Base-by-base conservation (phyloP, 2,329 filamentous ascomycete species). In the Aspergillus pseudoglaucus region DNA sequence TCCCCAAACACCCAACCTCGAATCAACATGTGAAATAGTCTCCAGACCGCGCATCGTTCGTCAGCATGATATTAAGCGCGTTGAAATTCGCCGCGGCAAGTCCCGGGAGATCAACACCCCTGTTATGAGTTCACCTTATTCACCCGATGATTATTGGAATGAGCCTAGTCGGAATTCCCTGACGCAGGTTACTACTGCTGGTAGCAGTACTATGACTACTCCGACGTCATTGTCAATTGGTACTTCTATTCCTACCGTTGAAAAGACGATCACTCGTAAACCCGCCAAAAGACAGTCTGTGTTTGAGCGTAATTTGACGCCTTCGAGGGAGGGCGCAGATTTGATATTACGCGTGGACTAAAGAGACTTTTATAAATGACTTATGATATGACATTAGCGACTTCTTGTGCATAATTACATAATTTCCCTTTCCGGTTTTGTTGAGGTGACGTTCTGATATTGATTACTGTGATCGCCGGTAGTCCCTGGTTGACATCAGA, bases 291-390 rank as follows among this genome's bases (percentile, higher is more conserved):
- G 53, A 38, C 52, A 51, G 27, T 55, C 52, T 6, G 57, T 56
- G 6, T 53, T 50, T 12, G 60, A 62, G 46, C 56, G 55, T 42
- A 64, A 65, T 42, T 43, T 67, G 42, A 66, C 60, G 3, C 64
- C 62, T 4, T 63, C 63, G 5, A 57, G 55, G 45, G 47, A 57
- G 38, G 64, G 64, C 8, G 53, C 53, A 10, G 63, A 67, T 51
- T 47, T 67, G 50, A 62, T 64, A 32, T 49, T 67, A 5, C 58
- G 55, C 22, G 63, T 67, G 38, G 63, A 67, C 39, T 64, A 46
- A 51, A 53, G 8, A 10, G 12, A 30, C 6, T 17, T 18, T 14
- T 22, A 22, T 14, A 6, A 15, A 33, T 33, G 30, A 22, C 6
- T 22, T 30, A 30, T 30, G 25, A 30, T 12, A 30, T 30, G 25